phyloP scores from a whole-genome alignment of 352 stramenopile genomes.

The Peronosclerospora sorghi region DNA sequence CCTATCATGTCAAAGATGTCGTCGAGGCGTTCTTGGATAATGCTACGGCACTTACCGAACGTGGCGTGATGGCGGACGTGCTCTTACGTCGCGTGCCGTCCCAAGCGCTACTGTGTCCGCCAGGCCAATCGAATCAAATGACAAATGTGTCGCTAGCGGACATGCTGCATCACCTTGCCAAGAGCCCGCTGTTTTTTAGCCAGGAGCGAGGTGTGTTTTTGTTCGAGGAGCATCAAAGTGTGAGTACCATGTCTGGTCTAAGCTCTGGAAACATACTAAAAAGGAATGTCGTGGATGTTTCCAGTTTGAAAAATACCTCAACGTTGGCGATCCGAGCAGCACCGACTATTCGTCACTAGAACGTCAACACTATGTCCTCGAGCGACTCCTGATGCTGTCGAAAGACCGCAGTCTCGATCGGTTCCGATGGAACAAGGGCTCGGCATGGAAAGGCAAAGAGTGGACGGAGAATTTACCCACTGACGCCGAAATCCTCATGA shows the following conservation, averaged over 20 bases:
- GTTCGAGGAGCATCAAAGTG: conserved; percentile 71
- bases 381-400: conserved; percentile 77
- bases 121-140: conserved; percentile 59
- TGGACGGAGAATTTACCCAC: conserved; percentile 70
- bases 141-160: conserved; percentile 75
- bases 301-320: conserved; percentile 83
- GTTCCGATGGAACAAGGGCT: conserved; percentile 76
- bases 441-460: conserved; percentile 77
- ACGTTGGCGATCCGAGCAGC: conserved; percentile 61
- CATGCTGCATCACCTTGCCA: conserved; percentile 55
- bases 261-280: no score
- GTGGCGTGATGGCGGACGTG: conserved; percentile 69
- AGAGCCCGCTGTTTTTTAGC: conserved; percentile 63
- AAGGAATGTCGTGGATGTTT: conserved; percentile 4
- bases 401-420: conserved; percentile 78
- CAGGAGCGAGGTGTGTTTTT: conserved; percentile 64
- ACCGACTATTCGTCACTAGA: conserved; percentile 67
- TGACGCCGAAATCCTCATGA: conserved; percentile 81
- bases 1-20: conserved; percentile 78
- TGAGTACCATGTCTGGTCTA: conserved; percentile 19
- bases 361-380: conserved; percentile 73
- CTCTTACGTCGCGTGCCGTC: conserved; percentile 55
- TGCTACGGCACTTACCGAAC: conserved; percentile 65
- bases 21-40: conserved; percentile 76
- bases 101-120: conserved; percentile 66